These are phyloP conservation scores for Cephaloascus fragrans DNA, from an alignment of 805 yeast species.

Conservation along the genomic window DNA sequence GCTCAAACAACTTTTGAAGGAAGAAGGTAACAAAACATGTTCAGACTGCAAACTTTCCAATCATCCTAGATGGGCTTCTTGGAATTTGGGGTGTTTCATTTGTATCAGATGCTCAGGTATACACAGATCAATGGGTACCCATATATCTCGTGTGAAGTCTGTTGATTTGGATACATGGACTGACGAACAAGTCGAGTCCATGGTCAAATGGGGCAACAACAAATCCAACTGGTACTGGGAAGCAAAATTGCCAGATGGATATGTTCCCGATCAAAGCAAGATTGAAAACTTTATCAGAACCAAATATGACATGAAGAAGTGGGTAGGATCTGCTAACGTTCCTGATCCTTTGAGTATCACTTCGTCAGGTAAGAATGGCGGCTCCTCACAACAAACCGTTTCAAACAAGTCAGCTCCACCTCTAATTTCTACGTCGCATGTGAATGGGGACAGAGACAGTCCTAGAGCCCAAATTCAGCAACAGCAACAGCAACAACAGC, in stretches of 20 bases:
- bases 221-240: conserved; percentile 84
- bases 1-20: conserved; percentile 65
- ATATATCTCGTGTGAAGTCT: conserved; percentile 77
- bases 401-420: conserved; percentile 1
- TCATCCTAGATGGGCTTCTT: conserved; percentile 97
- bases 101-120: conserved; percentile 95
- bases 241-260: conserved; percentile 54
- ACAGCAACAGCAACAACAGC: conserved; percentile 8
- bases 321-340: conserved; percentile 51
- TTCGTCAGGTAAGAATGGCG: conserved; percentile 4
- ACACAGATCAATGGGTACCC: conserved; percentile 93
- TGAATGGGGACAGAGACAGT: background rate
- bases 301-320: conserved; percentile 83
- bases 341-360: conserved; percentile 49
- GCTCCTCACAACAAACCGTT: conserved; percentile 1
- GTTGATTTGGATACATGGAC: conserved; percentile 97
- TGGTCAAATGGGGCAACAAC: conserved; percentile 82
- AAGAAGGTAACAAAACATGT: conserved; percentile 68
- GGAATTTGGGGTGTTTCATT: conserved; percentile 88
- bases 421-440: conserved; percentile 2
- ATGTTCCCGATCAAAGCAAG: conserved; percentile 76
- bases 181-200: conserved; percentile 74
- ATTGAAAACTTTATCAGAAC: conserved; percentile 86
- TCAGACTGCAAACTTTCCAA: conserved; percentile 86
- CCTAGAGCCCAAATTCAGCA: conserved; percentile 4